Percentiles rank a stretch among this genome's conserved stretches.
These are phyloP conservation scores for Teunomyces aglyptinius DNA, from an alignment of 805 yeast species.

Conservation along the genomic window DNA sequence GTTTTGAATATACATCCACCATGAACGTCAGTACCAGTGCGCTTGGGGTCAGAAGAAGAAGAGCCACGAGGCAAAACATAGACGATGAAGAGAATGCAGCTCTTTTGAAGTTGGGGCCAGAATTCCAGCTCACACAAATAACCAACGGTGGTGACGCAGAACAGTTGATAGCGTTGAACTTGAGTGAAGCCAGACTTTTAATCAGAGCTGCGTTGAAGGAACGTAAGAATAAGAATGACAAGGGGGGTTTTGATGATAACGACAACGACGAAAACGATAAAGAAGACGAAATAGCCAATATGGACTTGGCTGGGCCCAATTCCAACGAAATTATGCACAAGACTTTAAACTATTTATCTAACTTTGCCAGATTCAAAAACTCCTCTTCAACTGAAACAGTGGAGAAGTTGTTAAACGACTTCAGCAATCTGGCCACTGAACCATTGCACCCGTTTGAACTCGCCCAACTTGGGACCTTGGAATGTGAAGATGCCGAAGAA, in stretches of 20 bases:
- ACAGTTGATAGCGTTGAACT: conserved; percentile 78
- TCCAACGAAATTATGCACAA: conserved; percentile 88
- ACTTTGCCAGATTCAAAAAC: conserved; percentile 87
- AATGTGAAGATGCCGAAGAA: conserved; percentile 96
- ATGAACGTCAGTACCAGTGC: conserved; percentile 93
- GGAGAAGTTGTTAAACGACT: conserved; percentile 79
- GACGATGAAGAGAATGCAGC: conserved; percentile 95
- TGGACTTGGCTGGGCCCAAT: conserved; percentile 61
- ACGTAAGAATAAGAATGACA: conserved; percentile 39
- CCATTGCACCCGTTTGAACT: conserved; percentile 90
- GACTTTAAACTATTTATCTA: conserved; percentile 81
- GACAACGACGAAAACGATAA: conserved; percentile 38
- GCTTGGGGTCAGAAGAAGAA: conserved; percentile 77
- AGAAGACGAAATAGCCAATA: conserved; percentile 46
- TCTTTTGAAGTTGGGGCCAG: conserved; percentile 84
- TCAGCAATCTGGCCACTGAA: conserved; percentile 45
- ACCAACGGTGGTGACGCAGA: conserved; percentile 78
- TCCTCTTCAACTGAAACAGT: conserved; percentile 92
- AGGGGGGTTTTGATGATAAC: conserved; percentile 25
- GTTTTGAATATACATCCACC: neutral
- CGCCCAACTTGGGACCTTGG: conserved; percentile 85
- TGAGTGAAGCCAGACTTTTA: conserved; percentile 85
- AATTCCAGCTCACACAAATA: conserved; percentile 77
- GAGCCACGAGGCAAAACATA: conserved; percentile 51
- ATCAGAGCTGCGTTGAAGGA: conserved; percentile 88